These are phyloP conservation scores for Geotrichum citri-aurantii DNA, from an alignment of 1,139 yeast genomes.

Conservation along the genomic window DNA sequence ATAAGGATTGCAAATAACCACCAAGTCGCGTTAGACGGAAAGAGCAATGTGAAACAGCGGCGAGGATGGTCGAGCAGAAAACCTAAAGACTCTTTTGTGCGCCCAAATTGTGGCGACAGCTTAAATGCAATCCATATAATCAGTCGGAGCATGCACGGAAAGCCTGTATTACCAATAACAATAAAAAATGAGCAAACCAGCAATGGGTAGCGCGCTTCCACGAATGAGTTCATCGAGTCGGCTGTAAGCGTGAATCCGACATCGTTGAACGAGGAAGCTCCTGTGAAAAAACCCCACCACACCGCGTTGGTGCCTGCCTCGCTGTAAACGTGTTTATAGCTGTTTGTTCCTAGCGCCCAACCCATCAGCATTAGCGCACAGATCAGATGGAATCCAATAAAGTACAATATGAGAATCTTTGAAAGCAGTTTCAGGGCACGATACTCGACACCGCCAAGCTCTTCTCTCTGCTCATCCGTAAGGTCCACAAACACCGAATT, in stretches of 20 bases:
- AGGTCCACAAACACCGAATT: slow-evolving; percentile 86
- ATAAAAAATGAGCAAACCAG: slow-evolving; percentile 61
- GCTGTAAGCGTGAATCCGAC: slow-evolving; percentile 77
- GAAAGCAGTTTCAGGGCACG: slow-evolving; percentile 76
- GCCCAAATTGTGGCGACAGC: slow-evolving; percentile 52
- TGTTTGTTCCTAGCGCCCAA: slow-evolving; percentile 49
- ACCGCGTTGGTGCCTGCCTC: slow-evolving; percentile 59
- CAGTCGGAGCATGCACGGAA: slow-evolving; percentile 74
- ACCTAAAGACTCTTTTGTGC: slow-evolving; percentile 61
- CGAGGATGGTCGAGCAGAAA: slow-evolving; percentile 93
- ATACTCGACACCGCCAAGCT: slow-evolving; percentile 95
- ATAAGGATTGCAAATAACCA: slow-evolving; percentile 77
- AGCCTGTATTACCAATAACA: slow-evolving; percentile 89
- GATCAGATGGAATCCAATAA: slow-evolving; percentile 67
- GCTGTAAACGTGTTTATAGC: slow-evolving; percentile 43
- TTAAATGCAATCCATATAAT: slow-evolving; percentile 75
- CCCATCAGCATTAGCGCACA: slow-evolving; percentile 56
- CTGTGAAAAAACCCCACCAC: slow-evolving; percentile 92
- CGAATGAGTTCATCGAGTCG: slow-evolving; percentile 67
- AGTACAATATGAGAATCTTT: slow-evolving; percentile 59
- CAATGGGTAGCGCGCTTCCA: slow-evolving; percentile 56
- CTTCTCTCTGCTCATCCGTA: slow-evolving; percentile 81
- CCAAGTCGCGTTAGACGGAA: slow-evolving; percentile 93
- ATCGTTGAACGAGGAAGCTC: slow-evolving; percentile 74
- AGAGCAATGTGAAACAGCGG: slow-evolving; percentile 86